phyloP scores from a whole-genome alignment of 2,329 filamentous ascomycete species.

The Tolypocladium tropicale region DNA sequence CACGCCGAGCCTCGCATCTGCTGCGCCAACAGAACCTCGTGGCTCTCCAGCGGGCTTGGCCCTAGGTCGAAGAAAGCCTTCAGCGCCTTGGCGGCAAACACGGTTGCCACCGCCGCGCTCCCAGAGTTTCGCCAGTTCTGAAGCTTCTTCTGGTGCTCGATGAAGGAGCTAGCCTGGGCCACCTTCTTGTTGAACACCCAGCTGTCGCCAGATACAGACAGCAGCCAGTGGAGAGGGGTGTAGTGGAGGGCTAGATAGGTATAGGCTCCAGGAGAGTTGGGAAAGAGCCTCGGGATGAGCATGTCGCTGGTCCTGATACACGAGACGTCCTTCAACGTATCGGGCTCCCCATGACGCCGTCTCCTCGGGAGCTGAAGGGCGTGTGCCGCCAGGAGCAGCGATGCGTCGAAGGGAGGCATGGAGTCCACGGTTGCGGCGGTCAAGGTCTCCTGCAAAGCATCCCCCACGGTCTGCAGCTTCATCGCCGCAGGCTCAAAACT shows the following conservation, averaged over 20 bases:
- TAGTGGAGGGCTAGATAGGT: slow-evolving; percentile 47
- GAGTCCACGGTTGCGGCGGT: slow-evolving; percentile 24
- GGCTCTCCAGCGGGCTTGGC: slow-evolving; percentile 1
- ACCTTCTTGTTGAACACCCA: slow-evolving; percentile 49
- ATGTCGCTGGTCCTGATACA: slow-evolving; percentile 12
- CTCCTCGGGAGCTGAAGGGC: slow-evolving; percentile 27
- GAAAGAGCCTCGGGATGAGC: slow-evolving; percentile 31
- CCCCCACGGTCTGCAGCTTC: slow-evolving; percentile 13
- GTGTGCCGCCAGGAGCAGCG: slow-evolving; percentile 28
- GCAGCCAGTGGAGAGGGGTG: slow-evolving; percentile 46
- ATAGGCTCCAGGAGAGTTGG: slow-evolving; percentile 33
- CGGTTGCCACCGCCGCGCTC: slow-evolving; percentile 32
- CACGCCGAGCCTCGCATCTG: slow-evolving; percentile 9
- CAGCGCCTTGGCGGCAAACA: slow-evolving; percentile 42
- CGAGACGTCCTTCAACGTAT: slow-evolving; percentile 12
- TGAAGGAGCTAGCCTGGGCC: slow-evolving; percentile 29
- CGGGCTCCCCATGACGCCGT: slow-evolving; percentile 14
- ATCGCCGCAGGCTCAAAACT: slow-evolving; percentile 17
- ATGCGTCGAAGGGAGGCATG: slow-evolving; percentile 26
- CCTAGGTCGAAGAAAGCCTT: slow-evolving; percentile 29
- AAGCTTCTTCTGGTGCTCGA: slow-evolving; percentile 36
- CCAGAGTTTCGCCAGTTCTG: slow-evolving; percentile 34
- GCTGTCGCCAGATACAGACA: slow-evolving; percentile 47
- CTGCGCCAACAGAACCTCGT: slow-evolving; percentile 1
- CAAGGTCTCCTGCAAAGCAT: slow-evolving; percentile 20